A percentile compares a stretch with the other conserved stretches of the same genome.
Evolutionary conservation across 768 basidiomycete genomes (phyloP).

Genomic region (Phlegmacium glaucopus): DNA sequence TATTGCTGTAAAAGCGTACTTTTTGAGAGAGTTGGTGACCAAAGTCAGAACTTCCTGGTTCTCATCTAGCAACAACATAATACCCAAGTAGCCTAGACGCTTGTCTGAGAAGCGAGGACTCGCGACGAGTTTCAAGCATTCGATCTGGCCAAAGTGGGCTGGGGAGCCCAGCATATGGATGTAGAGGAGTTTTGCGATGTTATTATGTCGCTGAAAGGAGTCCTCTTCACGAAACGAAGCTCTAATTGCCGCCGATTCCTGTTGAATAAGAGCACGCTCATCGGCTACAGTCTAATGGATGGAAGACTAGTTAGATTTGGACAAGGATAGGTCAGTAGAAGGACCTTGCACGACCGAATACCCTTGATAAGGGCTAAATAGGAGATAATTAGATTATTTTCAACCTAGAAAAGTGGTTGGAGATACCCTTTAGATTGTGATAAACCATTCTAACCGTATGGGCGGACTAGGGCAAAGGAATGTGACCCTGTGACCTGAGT

Average conservation of each 20-base stretch:
- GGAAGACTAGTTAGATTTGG: conserved; percentile 16
- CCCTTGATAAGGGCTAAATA: conserved; percentile 91
- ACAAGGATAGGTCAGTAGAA: conserved; percentile 4
- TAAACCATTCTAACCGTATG: conserved; percentile 67
- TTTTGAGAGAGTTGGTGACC: conserved; percentile 97
- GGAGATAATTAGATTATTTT: conserved; percentile 20
- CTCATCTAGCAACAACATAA: conserved; percentile 97
- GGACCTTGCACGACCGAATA: conserved; percentile 93
- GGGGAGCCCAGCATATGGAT: conserved; percentile 99
- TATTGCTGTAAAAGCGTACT: conserved; percentile 48
- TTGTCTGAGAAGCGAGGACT: conserved; percentile 97
- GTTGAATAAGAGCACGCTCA: conserved; percentile 94
- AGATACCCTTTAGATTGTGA: conserved; percentile 81
- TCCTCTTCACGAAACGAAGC: conserved; percentile 98
- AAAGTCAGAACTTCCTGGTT: conserved; percentile 96
- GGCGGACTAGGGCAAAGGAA: too few species aligned
- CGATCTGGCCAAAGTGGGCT: conserved; percentile 99
- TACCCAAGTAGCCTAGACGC: conserved; percentile 92
- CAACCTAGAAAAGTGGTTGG: not conserved
- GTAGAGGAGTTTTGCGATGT: conserved; percentile 96
- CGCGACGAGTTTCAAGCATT: conserved; percentile 92
- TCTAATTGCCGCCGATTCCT: conserved; percentile 95
- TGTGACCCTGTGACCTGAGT: not conserved
- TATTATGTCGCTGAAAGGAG: conserved; percentile 92
- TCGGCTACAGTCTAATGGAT: conserved; percentile 87